A percentile compares a stretch with the other conserved stretches of the same genome.
Conservation (phyloP, 192 early-diverging fungal species). For the Rhizophagus clarus region DNA sequence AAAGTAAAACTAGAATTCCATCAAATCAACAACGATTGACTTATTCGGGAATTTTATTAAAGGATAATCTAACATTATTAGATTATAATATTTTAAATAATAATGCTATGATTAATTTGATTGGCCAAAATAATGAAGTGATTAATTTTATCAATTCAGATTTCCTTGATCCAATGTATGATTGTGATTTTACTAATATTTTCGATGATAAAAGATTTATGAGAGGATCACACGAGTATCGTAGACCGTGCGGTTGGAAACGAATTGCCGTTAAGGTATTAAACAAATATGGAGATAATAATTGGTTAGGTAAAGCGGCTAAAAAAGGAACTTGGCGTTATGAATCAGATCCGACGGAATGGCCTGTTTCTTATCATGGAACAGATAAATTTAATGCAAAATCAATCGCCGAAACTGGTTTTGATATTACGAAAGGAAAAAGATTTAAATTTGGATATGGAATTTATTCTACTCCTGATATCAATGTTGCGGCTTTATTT, state of each 20-base stretch:
- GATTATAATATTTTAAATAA: background rate
- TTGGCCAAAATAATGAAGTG: background rate
- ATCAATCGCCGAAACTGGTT: background rate
- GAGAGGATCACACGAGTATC: background rate
- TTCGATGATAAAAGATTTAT: background rate
- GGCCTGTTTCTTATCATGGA: conserved; percentile 20
- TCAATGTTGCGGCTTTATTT: background rate
- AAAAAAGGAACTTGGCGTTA: background rate
- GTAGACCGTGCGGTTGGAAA: conserved; percentile 16
- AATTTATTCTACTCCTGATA: conserved; percentile 16
- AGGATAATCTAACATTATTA: background rate
- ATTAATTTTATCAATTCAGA: background rate
- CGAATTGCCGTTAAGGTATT: conserved; percentile 9
- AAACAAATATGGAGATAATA: conserved; percentile 7
- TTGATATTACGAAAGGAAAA: conserved; percentile 1
- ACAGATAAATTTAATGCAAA: background rate
- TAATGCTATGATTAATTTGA: background rate
- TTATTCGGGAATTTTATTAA: background rate
- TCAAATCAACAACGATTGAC: background rate
- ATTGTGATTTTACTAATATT: conserved; percentile 21
- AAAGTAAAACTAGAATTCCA: background rate
- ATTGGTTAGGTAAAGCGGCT: conserved; percentile 9
- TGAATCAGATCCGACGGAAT: background rate
- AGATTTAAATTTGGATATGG: conserved; percentile 1
- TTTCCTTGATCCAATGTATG: background rate